Evolutionary conservation across 202 grass and related monocot species (phyloP).

Genomic region (Elaeis oleifera): DNA sequence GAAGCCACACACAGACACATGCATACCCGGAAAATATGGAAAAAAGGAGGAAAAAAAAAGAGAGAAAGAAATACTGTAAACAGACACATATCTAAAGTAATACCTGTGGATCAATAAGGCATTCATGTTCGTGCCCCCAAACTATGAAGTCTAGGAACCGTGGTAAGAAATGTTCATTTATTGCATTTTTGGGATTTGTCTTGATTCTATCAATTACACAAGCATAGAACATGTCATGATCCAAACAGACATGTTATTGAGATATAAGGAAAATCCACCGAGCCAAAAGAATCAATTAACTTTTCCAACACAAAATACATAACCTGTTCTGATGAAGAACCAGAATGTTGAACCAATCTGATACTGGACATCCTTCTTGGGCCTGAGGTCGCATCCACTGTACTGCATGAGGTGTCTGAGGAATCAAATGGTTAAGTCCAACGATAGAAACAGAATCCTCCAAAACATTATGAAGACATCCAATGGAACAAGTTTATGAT

Average conservation of each 20-base stretch:
- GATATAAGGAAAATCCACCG: not conserved
- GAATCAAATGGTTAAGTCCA: constrained; percentile 10
- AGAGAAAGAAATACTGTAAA: not conserved
- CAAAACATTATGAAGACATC: not conserved
- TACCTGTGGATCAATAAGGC: constrained; percentile 91
- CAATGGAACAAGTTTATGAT: constrained; percentile 6
- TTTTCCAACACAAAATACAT: not conserved
- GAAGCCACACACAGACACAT: no score
- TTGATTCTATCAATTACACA: constrained; percentile 44
- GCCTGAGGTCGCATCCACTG: constrained; percentile 87
- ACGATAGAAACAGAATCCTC: constrained; percentile 5
- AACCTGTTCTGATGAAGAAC: constrained; percentile 99
- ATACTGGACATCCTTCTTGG: constrained; percentile 58
- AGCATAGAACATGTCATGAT: not conserved
- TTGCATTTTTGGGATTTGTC: constrained; percentile 85
- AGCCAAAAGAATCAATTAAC: no score
- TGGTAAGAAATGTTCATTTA: constrained; percentile 97
- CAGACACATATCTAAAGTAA: not conserved
- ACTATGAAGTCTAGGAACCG: constrained; percentile 82
- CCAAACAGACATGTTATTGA: constrained; percentile 16
- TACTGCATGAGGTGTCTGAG: constrained; percentile 86
- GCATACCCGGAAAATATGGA: no score
- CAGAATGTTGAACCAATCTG: constrained; percentile 92
- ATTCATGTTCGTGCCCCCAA: constrained; percentile 97
- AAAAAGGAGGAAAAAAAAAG: not conserved